These are phyloP conservation scores for Pseudogymnoascus pannorum DNA, from an alignment of 2,329 filamentous ascomycete genomes.

Conservation along the genomic window DNA sequence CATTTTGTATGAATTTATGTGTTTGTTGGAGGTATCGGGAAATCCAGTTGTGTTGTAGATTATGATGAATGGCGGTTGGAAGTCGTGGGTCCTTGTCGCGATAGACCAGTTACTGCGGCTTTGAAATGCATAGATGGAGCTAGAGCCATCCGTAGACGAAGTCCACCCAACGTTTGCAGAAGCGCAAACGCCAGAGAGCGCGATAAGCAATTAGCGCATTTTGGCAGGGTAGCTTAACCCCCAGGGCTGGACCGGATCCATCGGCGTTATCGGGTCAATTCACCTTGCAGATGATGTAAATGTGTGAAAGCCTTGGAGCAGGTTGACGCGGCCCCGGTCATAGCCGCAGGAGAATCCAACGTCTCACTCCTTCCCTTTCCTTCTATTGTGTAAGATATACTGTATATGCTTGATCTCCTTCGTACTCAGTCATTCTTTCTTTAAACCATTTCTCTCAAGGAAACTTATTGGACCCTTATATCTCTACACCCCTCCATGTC, in stretches of 20 bases:
- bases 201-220: constrained; percentile 3
- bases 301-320: background rate
- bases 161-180: background rate
- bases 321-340: constrained; percentile 1
- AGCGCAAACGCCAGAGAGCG: constrained; percentile 6
- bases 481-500: background rate
- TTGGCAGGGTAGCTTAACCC: background rate
- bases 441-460: background rate
- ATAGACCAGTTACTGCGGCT: constrained; percentile 3
- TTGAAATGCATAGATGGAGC: constrained; percentile 8
- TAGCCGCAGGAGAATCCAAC: background rate
- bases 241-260: constrained; percentile 5
- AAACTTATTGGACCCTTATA: background rate
- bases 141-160: background rate
- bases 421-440: background rate
- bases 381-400: background rate
- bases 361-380: background rate
- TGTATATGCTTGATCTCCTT: background rate
- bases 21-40: background rate
- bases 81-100: constrained; percentile 1
- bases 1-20: background rate
- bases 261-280: constrained; percentile 1
- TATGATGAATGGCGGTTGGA: background rate
- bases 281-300: background rate
- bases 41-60: background rate